Percentiles rank a stretch among this genome's conserved stretches.
Evolutionary conservation across 1,284 basidiomycete genomes (phyloP).

Genomic region (Naganishia albida): DNA sequence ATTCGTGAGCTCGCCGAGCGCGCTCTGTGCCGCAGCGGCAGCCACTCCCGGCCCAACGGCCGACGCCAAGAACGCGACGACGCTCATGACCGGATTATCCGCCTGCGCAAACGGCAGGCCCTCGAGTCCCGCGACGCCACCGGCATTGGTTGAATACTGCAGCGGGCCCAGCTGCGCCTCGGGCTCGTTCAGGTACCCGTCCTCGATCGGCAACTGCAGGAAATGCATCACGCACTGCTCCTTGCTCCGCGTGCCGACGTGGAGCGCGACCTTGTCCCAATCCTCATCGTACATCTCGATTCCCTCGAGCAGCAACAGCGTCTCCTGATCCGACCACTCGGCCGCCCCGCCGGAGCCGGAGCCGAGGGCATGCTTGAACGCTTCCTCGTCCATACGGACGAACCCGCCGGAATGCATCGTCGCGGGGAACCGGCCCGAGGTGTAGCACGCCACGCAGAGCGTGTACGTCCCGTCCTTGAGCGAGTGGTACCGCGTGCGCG

Average conservation of each 20-base stretch:
- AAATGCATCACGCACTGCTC: slow-evolving; percentile 97
- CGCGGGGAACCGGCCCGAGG: slow-evolving; percentile 93
- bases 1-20: slow-evolving; percentile 64
- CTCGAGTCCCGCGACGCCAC: slow-evolving; percentile 39
- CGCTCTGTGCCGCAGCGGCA: slow-evolving; percentile 88
- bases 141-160: slow-evolving; percentile 62
- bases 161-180: slow-evolving; percentile 68
- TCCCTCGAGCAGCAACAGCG: slow-evolving; percentile 83
- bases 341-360: slow-evolving; percentile 56
- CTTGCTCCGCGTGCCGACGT: slow-evolving; percentile 84
- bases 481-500: slow-evolving; percentile 83
- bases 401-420: slow-evolving; percentile 98
- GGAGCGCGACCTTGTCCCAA: slow-evolving; percentile 87
- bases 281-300: slow-evolving; percentile 99
- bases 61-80: slow-evolving; percentile 92
- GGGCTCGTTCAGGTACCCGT: slow-evolving; percentile 66
- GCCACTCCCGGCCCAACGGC: slow-evolving; percentile 90
- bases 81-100: slow-evolving; percentile 98
- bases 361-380: slow-evolving; percentile 55
- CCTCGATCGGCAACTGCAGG: slow-evolving; percentile 94
- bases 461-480: slow-evolving; percentile 90
- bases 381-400: slow-evolving; percentile 74
- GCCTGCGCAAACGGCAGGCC: slow-evolving; percentile 87
- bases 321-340: slow-evolving; percentile 91
- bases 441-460: slow-evolving; percentile 86